Percentiles rank a stretch among this genome's conserved stretches.
Evolutionary conservation across 805 yeast genomes (phyloP).

Genomic region (Spencermartinsiella europaea): DNA sequence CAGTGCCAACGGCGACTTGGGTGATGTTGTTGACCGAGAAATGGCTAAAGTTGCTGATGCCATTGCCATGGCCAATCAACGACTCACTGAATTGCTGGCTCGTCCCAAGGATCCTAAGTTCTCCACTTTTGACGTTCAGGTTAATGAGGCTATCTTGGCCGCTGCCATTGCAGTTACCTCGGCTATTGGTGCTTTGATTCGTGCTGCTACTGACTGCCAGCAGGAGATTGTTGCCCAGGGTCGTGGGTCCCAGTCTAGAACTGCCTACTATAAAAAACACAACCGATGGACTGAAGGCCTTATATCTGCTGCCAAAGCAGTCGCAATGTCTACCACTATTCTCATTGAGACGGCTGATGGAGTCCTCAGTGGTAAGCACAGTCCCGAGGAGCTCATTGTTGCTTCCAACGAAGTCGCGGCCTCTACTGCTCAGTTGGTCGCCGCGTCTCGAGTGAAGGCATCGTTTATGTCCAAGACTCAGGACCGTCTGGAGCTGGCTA

Average conservation of each 20-base stretch:
- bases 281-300: constrained; percentile 93
- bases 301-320: constrained; percentile 82
- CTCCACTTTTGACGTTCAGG: constrained; percentile 54
- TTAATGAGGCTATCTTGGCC: constrained; percentile 69
- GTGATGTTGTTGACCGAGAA: constrained; percentile 67
- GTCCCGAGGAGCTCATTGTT: constrained; percentile 80
- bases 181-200: constrained; percentile 66
- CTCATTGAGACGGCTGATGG: constrained; percentile 85
- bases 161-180: constrained; percentile 78
- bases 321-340: constrained; percentile 77
- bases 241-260: constrained; percentile 56
- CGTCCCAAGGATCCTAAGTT: constrained; percentile 46
- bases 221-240: constrained; percentile 72
- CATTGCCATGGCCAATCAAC: constrained; percentile 59
- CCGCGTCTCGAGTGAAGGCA: constrained; percentile 85
- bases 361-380: constrained; percentile 54
- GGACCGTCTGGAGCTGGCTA: constrained; percentile 62
- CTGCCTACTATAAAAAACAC: constrained; percentile 79
- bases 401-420: constrained; percentile 91
- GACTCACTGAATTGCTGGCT: constrained; percentile 48
- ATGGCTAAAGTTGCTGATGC: constrained; percentile 68
- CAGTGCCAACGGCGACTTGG: constrained; percentile 43
- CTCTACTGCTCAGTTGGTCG: constrained; percentile 85
- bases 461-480: constrained; percentile 71
- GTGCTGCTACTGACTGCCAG: constrained; percentile 76